A percentile compares a stretch with the other conserved stretches of the same genome.
These are phyloP conservation scores for Geum urbanum DNA, from an alignment of 306 rosid species.

Conservation along the genomic window DNA sequence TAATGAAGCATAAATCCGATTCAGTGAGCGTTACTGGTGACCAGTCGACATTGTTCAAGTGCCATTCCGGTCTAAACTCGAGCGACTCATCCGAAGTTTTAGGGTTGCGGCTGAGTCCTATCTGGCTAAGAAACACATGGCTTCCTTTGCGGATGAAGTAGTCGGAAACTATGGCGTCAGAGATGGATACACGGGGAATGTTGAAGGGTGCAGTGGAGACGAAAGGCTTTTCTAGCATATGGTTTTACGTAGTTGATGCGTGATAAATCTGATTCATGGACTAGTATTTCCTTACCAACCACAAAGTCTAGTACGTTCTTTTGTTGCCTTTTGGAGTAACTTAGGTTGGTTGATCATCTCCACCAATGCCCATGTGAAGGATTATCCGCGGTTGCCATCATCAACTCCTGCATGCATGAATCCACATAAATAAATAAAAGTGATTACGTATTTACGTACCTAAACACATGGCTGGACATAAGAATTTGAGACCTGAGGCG, in stretches of 20 bases:
- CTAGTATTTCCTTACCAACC: constrained; percentile 2
- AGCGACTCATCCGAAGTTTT: constrained; percentile 31
- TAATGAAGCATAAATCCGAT: background rate
- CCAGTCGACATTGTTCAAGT: background rate
- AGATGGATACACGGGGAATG: constrained; percentile 28
- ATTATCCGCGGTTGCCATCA: too few relatives aligned
- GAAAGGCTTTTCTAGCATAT: constrained; percentile 7
- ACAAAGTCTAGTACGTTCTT: constrained; percentile 5
- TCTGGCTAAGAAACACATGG: constrained; percentile 35
- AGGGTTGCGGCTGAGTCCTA: constrained; percentile 31
- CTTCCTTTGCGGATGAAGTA: constrained; percentile 43
- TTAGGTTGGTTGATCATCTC: constrained; percentile 10
- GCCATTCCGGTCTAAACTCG: constrained; percentile 20
- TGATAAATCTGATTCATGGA: constrained; percentile 2
- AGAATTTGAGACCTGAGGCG: too few relatives aligned
- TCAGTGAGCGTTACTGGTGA: background rate
- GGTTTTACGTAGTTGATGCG: constrained; percentile 4
- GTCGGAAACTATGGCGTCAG: constrained; percentile 16
- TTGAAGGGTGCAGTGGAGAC: constrained; percentile 21
- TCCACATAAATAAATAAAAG: too few relatives aligned
- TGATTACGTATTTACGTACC: too few relatives aligned
- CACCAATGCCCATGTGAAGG: too few relatives aligned
- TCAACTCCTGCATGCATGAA: too few relatives aligned
- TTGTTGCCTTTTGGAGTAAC: background rate
- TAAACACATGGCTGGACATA: too few relatives aligned